Base-by-base conservation (phyloP, 2,329 filamentous ascomycete species). In the Tolypocladium paradoxum region DNA sequence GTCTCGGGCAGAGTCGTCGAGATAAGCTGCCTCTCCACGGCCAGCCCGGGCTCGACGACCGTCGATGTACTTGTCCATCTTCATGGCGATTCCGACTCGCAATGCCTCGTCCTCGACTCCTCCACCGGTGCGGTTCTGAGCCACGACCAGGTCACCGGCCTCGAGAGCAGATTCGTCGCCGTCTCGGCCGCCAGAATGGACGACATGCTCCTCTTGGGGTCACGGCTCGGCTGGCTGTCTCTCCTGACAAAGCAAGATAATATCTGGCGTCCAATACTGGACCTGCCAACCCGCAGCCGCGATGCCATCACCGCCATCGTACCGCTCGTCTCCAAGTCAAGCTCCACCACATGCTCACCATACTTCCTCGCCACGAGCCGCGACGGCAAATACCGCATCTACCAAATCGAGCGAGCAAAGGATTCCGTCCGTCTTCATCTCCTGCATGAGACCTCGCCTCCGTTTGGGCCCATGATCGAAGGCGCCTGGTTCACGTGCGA, bases 401-500 rank as follows among this genome's bases (percentile, higher is more conserved):
- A 76, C 62, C 66, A 73, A 33, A 62, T 77, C 51, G 52, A 64
- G 36, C 36, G 58, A 6, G 51, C 65, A 3, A 52, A 57, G 3
- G 54, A 59, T 1, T 56, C 60, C 1, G 46, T 60, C 14, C 40
- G 52, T 6, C 57, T 83, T 2, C 58, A 67, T 12, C 74, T 86
- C 1, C 70, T 87, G 6, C 88, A 95, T 66, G 81, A 85, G 58
- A 80, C 85, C 0, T 73, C 75, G 3, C 80, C 87, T 1, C 83
- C 88, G 0, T 82, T 95, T 45, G 87, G 87, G 0, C 84, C 86
- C 1, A 83, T 88, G 59, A 78, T 96, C 37, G 88, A 95, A 66
- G 83, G 84, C 0, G 77, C 85, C 0, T 85, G 81, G 70, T 79
- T 92, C 55, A 60, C 67, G 45, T 50, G 55, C 27, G 61, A 62